phyloP scores from a whole-genome alignment of 129 eudicot genomes.

The Escallonia herrerae region DNA sequence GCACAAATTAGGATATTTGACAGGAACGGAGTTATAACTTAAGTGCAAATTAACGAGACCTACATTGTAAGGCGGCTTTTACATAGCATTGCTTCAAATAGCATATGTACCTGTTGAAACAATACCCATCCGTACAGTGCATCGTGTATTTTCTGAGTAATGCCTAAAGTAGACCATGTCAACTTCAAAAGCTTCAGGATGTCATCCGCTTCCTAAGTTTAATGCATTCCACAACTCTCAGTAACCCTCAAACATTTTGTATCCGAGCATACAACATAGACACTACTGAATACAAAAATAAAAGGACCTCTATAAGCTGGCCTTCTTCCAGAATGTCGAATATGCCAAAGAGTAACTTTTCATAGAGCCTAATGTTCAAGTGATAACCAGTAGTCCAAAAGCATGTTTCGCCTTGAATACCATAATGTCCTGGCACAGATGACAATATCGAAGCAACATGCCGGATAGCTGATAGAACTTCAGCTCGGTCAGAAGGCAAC shows the following conservation, averaged over 20 bases:
- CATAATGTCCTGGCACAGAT: conserved; percentile 40
- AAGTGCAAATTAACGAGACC: conserved; percentile 1
- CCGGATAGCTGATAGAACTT: conserved; percentile 58
- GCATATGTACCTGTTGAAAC: conserved; percentile 70
- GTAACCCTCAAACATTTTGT: conserved; percentile 8
- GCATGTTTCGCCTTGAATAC: conserved; percentile 62
- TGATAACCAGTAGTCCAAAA: conserved; percentile 72
- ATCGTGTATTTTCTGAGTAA: conserved; percentile 70
- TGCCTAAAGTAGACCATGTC: conserved; percentile 89
- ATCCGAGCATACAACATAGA: not conserved
- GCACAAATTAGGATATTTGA: not conserved
- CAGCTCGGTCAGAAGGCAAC: conserved; percentile 66
- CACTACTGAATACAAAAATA: conserved; percentile 7
- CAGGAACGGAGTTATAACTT: not conserved
- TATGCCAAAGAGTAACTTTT: conserved; percentile 66
- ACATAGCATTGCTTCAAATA: conserved; percentile 5
- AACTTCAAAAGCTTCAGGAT: conserved; percentile 63
- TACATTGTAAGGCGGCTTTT: not conserved
- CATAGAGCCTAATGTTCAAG: conserved; percentile 72
- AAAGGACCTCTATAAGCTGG: conserved; percentile 61
- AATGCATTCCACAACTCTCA: conserved; percentile 15
- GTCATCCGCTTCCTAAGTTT: conserved; percentile 67
- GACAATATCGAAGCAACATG: conserved; percentile 53
- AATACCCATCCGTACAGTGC: conserved; percentile 86
- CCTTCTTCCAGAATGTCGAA: conserved; percentile 92